Conservation (phyloP, 2,329 filamentous ascomycete species). For the Alternaria alternata region DNA sequence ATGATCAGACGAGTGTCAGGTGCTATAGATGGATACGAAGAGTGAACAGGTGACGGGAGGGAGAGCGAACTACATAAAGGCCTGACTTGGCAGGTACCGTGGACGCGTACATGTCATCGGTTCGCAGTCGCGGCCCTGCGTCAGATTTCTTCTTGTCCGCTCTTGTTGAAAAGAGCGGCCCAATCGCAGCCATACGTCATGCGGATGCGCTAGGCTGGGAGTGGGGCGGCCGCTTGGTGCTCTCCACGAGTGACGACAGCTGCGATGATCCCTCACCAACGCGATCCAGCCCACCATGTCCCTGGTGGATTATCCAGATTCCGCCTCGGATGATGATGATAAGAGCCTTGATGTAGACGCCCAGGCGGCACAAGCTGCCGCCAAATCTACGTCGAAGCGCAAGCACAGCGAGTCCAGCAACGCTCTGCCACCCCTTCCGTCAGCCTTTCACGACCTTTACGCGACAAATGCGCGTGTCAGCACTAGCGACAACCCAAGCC, state of each 20-base stretch:
- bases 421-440: constrained; percentile 75
- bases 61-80: constrained; percentile 29
- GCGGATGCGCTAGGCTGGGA: constrained; percentile 30
- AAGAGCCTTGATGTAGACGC: constrained; percentile 17
- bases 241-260: constrained; percentile 28
- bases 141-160: constrained; percentile 13
- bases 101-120: constrained; percentile 43
- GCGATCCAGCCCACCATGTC: constrained; percentile 37
- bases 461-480: constrained; percentile 80
- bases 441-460: constrained; percentile 88
- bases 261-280: constrained; percentile 22
- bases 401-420: constrained; percentile 33
- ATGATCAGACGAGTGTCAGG: constrained; percentile 4
- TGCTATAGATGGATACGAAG: constrained; percentile 12
- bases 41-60: constrained; percentile 25
- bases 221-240: constrained; percentile 27
- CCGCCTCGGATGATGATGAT: constrained; percentile 60
- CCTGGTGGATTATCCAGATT: constrained; percentile 59
- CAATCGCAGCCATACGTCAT: constrained; percentile 39
- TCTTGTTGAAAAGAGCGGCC: constrained; percentile 19
- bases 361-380: constrained; percentile 18
- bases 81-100: constrained; percentile 45
- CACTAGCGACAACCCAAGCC: constrained; percentile 78
- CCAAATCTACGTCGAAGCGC: constrained; percentile 37
- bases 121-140: constrained; percentile 28